Evolutionary conservation across 2,329 filamentous ascomycete genomes (phyloP).

Genomic region (Xylariaceae sp.): DNA sequence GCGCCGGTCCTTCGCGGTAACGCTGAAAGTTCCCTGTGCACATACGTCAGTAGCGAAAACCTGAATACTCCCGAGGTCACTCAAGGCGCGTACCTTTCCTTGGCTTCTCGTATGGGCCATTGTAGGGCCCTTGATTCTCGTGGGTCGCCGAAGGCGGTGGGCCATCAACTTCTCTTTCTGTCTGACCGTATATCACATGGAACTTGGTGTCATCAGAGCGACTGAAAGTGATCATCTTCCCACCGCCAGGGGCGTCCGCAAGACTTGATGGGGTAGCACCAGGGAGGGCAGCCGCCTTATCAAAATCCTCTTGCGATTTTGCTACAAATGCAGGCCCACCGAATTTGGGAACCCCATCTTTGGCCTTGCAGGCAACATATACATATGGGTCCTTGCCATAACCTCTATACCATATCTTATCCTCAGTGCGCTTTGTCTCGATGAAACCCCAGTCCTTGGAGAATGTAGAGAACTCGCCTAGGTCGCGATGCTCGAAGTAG

Average conservation of each 20-base stretch:
- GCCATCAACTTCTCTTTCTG: constrained; percentile 10
- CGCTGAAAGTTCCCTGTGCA: constrained; percentile 14
- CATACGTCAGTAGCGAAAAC: neutral
- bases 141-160: constrained; percentile 12
- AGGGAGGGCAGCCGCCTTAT: constrained; percentile 32
- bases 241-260: constrained; percentile 39
- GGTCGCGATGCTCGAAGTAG: constrained; percentile 23
- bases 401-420: constrained; percentile 43
- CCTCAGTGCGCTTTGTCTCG: constrained; percentile 13
- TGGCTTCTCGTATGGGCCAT: constrained; percentile 14
- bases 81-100: constrained; percentile 5
- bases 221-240: constrained; percentile 34
- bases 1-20: constrained; percentile 28
- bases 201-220: constrained; percentile 29
- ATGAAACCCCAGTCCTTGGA: constrained; percentile 25
- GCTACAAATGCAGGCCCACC: constrained; percentile 26
- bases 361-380: constrained; percentile 36
- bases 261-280: constrained; percentile 32
- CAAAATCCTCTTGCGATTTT: constrained; percentile 34
- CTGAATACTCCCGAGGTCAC: neutral
- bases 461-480: constrained; percentile 21
- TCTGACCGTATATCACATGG: constrained; percentile 22
- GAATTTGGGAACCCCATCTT: constrained; percentile 17
- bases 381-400: constrained; percentile 47
- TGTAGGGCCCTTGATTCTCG: constrained; percentile 13